Base-by-base conservation (phyloP, 1,284 basidiomycete genomes). In the Sphagnurus paluster region DNA sequence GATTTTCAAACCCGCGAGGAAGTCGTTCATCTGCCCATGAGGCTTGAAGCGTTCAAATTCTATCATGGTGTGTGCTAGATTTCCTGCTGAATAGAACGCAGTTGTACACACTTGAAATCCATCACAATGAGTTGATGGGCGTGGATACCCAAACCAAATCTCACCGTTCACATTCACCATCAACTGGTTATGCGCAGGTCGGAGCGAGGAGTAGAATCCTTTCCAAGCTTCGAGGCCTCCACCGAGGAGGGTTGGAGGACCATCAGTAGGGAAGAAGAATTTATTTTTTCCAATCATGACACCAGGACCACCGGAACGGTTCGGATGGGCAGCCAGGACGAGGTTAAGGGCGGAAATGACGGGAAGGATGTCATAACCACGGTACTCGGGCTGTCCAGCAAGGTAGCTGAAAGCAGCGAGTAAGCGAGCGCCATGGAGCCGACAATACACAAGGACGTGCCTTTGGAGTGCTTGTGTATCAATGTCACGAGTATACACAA, bases 91-190 rank as follows among this genome's bases (percentile, higher is more conserved):
- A 58, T 90, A 88, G 59, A 90, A 90, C 2, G 86, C 86, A 0
- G 87, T 87, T 13, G 84, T 86, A 58, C 83, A 86, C 2, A 82
- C 82, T 76, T 42, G 23, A 39, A 4, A 39, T 48, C 10, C 40
- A 41, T 32, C 30, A 17, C 7, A 16, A 41, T 47, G 29, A 44
- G 37, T 23, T 40, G 24, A 42, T n/a, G 25, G 29, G 6, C 19
- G 13, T 16, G 6, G 32, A 38, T 23, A 21, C n/a, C 11, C 11
- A 10, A 20, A 30, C 24, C 9, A 14, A 8, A 16, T 54, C 64
- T 48, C 36, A 74, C 75, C 73, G 50, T 90, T 88, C 44, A 90
- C 80, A 55, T 90, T 90, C 24, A 89, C 82, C 84, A 88, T 84
- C 24, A 90, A 69, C 52, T 86, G 82, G 35, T 79, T 78, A 60